Base-by-base conservation (phyloP, 2,329 filamentous ascomycete genomes). In the Ilyonectria sp. region DNA sequence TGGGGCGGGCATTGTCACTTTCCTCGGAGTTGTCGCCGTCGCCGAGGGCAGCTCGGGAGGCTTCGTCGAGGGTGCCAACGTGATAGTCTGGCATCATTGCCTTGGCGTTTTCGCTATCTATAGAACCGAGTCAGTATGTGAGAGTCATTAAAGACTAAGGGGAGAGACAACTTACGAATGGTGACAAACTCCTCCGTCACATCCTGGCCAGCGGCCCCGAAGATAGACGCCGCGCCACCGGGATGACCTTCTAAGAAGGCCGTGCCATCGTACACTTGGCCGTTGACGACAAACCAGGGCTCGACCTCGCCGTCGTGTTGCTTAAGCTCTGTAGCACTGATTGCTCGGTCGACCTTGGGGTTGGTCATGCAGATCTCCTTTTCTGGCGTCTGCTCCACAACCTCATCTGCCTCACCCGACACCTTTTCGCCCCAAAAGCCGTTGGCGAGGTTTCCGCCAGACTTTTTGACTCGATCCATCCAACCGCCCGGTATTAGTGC, bases 381-480 rank as follows among this genome's bases (percentile, higher is more conserved):
- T 6, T 83, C 84, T 9, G 82, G 80, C 71, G 90, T 87, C 40
- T 86, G 83, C 2, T 82, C 79, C 33, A 78, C 79, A 3, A 75
- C 72, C 1, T 80, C 77, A 6, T 84, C 82, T 23, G 81, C 81
- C 64, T 86, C 86, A 1, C 87, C 89, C 3, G 86, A 84, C 43
- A 90, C 79, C 68, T 85, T 89, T 78, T 97, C 94, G 8, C 94
- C 95, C 94, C 95, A 97, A 75, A 91, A 91, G 0, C 93, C 93
- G 72, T 97, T 97, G 7, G 87, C 84, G 19, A 97, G 83, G 75
- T 97, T 90, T 0, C 94, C 94, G 1, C 95, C 94, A 1, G 86
- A 85, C 71, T 93, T 94, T 80, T 97, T 97, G 26, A 96, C 91
- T 17, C 92, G 87, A 75, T 97, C 94, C 95, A 98, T 97, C 95